Conservation (phyloP, 441 rosid species). For the Populus tomentosa region DNA sequence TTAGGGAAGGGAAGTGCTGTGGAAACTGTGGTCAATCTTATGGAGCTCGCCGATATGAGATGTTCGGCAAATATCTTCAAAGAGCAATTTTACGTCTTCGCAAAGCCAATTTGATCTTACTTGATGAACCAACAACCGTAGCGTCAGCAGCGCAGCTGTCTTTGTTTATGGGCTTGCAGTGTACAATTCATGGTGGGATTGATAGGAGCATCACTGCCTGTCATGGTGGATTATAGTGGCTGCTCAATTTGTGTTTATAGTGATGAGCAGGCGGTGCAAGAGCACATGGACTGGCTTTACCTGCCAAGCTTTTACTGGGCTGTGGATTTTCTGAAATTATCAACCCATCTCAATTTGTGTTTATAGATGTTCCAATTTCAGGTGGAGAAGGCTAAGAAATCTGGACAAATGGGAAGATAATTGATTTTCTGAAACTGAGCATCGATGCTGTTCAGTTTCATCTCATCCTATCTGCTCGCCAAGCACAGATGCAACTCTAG, state of each 20-base stretch:
- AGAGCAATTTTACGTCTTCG: conserved; percentile 58
- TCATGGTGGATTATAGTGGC: conserved; percentile 75
- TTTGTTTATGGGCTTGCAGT: conserved; percentile 64
- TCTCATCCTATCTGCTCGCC: too few relatives aligned
- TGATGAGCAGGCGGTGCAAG: conserved; percentile 39
- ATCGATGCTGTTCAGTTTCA: too few relatives aligned
- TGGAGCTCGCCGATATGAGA: conserved; percentile 52
- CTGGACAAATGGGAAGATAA: neutral
- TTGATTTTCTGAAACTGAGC: too few relatives aligned
- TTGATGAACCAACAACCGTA: conserved; percentile 43
- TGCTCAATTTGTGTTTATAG: conserved; percentile 48
- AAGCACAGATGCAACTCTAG: too few relatives aligned
- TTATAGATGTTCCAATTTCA: neutral
- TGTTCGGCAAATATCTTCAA: conserved; percentile 68
- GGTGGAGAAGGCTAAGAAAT: neutral
- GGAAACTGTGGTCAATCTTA: conserved; percentile 90
- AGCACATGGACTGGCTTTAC: conserved; percentile 63
- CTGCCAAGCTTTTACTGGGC: conserved; percentile 53
- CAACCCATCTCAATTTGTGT: conserved; percentile 6
- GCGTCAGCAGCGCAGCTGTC: conserved; percentile 50
- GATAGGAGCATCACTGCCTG: conserved; percentile 57
- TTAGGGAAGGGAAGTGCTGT: conserved; percentile 92
- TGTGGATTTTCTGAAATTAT: conserved; percentile 56
- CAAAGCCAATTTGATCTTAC: conserved; percentile 46
- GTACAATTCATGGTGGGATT: conserved; percentile 43